Percentiles rank a stretch among this genome's conserved stretches.
These are phyloP conservation scores for Podaxis carcinomalis DNA, from an alignment of 768 basidiomycete species.

Conservation along the genomic window DNA sequence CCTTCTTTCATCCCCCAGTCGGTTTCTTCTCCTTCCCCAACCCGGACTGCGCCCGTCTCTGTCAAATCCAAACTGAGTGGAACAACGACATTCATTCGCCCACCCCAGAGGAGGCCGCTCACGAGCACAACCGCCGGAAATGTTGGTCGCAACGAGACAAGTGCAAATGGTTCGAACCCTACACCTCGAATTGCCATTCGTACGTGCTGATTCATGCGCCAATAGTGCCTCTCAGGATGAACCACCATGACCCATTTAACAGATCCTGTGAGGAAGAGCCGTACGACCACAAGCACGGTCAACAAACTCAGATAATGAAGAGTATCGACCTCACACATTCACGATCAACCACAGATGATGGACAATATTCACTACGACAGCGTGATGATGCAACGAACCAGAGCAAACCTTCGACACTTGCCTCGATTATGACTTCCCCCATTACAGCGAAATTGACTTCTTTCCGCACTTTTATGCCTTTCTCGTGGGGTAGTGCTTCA, in stretches of 20 bases:
- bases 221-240: constrained; percentile 32
- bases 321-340: constrained; percentile 24
- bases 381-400: constrained; percentile 5
- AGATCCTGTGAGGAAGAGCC: constrained; percentile 31
- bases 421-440: constrained; percentile 46
- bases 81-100: constrained; percentile 41
- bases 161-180: constrained; percentile 60
- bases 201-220: constrained; percentile 48
- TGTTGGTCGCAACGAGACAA: constrained; percentile 17
- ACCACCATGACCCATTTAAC: constrained; percentile 27
- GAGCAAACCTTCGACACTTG: constrained; percentile 30
- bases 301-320: constrained; percentile 30
- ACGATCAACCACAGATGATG: background rate
- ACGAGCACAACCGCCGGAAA: constrained; percentile 22
- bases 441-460: constrained; percentile 55
- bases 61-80: constrained; percentile 27
- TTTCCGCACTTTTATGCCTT: constrained; percentile 59
- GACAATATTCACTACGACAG: background rate
- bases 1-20: constrained; percentile 65
- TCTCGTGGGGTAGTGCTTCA: constrained; percentile 34
- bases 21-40: constrained; percentile 40
- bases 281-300: constrained; percentile 16
- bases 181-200: constrained; percentile 48
- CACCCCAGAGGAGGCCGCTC: constrained; percentile 37
- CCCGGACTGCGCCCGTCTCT: constrained; percentile 21